A percentile compares a stretch with the other conserved stretches of the same genome.
Evolutionary conservation across 2,329 filamentous ascomycete genomes (phyloP).

Genomic region (Helotiales sp.): DNA sequence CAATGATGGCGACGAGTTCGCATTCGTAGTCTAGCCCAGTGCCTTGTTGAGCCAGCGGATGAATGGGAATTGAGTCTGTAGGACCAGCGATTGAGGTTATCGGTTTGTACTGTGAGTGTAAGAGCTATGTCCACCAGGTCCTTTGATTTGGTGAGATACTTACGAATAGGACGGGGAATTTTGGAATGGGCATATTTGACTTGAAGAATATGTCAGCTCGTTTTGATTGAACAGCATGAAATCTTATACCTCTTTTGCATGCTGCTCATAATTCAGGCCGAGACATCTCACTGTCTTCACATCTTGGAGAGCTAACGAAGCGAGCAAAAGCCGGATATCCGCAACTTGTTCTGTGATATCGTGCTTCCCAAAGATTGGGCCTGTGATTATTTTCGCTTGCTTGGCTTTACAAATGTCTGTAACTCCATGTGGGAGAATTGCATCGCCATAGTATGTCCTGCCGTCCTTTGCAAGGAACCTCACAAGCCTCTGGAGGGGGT

Average conservation of each 20-base stretch:
- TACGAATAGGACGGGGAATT: conserved; percentile 71
- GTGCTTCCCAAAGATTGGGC: conserved; percentile 66
- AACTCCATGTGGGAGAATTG: conserved; percentile 62
- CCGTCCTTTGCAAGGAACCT: conserved; percentile 74
- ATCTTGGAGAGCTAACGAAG: conserved; percentile 62
- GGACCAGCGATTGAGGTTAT: conserved; percentile 65
- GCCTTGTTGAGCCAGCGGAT: conserved; percentile 62
- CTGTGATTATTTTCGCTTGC: conserved; percentile 61
- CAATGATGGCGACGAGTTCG: conserved; percentile 74
- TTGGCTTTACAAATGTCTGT: conserved; percentile 61
- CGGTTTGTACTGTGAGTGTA: conserved; percentile 59
- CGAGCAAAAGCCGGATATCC: conserved; percentile 56
- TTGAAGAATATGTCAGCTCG: conserved; percentile 26
- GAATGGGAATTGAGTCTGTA: conserved; percentile 65
- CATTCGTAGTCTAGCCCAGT: conserved; percentile 77
- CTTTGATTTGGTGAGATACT: conserved; percentile 26
- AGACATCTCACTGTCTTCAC: conserved; percentile 68
- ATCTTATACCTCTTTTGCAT: conserved; percentile 61
- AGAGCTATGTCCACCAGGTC: background rate
- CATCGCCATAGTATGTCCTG: conserved; percentile 71
- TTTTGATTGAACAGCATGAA: background rate
- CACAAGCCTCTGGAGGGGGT: conserved; percentile 59
- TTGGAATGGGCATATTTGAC: conserved; percentile 66
- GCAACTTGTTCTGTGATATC: conserved; percentile 62
- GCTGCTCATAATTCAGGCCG: conserved; percentile 71